Percentiles rank a stretch among this genome's conserved stretches.
Conservation (phyloP, 495 filamentous ascomycete species). For the Aspergillus bertholletiae region DNA sequence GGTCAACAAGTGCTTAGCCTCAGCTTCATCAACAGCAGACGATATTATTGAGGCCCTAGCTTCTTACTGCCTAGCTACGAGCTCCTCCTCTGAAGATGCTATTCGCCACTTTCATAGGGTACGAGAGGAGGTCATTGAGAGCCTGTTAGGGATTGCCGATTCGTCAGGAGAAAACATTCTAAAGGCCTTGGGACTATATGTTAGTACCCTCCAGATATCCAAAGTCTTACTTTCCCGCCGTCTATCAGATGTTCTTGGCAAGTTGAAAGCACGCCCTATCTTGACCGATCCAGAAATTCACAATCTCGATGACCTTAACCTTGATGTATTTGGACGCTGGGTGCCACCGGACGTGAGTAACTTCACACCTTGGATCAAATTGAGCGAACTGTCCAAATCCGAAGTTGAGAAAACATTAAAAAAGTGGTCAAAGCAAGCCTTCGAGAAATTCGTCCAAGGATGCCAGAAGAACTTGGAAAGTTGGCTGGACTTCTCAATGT, state of each 20-base stretch:
- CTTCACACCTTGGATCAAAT: slow-evolving; percentile 86
- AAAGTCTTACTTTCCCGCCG: slow-evolving; percentile 69
- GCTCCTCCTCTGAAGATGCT: slow-evolving; percentile 75
- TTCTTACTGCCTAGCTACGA: slow-evolving; percentile 80
- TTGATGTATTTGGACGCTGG: slow-evolving; percentile 82
- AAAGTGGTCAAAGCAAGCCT: slow-evolving; percentile 71
- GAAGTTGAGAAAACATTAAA: slow-evolving; percentile 64
- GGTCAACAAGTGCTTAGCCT: slow-evolving; percentile 65
- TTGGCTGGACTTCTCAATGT: slow-evolving; percentile 58
- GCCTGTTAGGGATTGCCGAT: slow-evolving; percentile 45
- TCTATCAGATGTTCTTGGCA: slow-evolving; percentile 65
- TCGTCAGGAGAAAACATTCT: slow-evolving; percentile 47
- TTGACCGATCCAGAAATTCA: slow-evolving; percentile 65
- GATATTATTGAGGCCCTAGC: slow-evolving; percentile 67
- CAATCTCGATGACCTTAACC: slow-evolving; percentile 62
- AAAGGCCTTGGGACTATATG: slow-evolving; percentile 65
- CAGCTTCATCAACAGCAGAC: slow-evolving; percentile 41
- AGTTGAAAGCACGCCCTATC: slow-evolving; percentile 65
- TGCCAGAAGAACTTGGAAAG: slow-evolving; percentile 52
- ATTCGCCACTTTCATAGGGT: slow-evolving; percentile 77
- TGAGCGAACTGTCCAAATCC: slow-evolving; percentile 68
- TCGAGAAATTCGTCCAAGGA: slow-evolving; percentile 57
- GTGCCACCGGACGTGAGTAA: slow-evolving; percentile 77
- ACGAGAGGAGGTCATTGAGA: slow-evolving; percentile 61
- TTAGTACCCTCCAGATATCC: slow-evolving; percentile 72